Percentiles rank a stretch among this genome's conserved stretches.
Evolutionary conservation across 2,329 filamentous ascomycete genomes (phyloP).

Genomic region (Emergomyces orientalis): DNA sequence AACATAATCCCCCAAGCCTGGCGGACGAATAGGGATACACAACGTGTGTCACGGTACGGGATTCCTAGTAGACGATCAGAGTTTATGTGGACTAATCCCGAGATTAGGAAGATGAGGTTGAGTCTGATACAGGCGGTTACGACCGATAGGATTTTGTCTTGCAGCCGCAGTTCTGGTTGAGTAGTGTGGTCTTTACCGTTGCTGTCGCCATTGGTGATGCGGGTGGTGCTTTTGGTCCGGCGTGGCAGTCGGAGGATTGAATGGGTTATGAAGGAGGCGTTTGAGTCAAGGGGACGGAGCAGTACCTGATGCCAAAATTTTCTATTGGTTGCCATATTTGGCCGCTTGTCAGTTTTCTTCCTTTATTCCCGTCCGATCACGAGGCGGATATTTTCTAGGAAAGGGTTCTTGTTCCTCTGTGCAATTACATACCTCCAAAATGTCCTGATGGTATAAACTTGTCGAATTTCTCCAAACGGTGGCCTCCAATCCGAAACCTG

Average conservation of each 20-base stretch:
- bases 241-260: not conserved
- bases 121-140: not conserved
- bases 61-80: not conserved
- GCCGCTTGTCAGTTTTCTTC: not conserved
- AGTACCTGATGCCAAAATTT: constrained; percentile 6
- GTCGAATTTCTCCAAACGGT: not conserved
- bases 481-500: not conserved
- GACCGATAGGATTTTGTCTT: not conserved
- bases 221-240: not conserved
- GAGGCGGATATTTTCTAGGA: not conserved
- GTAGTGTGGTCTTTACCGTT: not conserved
- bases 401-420: not conserved
- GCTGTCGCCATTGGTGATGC: not conserved
- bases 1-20: constrained; percentile 3
- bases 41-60: not conserved
- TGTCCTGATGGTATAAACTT: not conserved
- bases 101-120: not conserved
- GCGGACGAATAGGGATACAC: not conserved
- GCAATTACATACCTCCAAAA: constrained; percentile 1
- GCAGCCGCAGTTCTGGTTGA: not conserved
- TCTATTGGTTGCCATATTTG: not conserved
- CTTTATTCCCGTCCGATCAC: not conserved
- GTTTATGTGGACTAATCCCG: not conserved
- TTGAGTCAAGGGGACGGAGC: not conserved
- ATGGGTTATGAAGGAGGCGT: constrained; percentile 4